phyloP scores from a whole-genome alignment of 2,329 filamentous ascomycete species.

The Onygenales sp. region DNA sequence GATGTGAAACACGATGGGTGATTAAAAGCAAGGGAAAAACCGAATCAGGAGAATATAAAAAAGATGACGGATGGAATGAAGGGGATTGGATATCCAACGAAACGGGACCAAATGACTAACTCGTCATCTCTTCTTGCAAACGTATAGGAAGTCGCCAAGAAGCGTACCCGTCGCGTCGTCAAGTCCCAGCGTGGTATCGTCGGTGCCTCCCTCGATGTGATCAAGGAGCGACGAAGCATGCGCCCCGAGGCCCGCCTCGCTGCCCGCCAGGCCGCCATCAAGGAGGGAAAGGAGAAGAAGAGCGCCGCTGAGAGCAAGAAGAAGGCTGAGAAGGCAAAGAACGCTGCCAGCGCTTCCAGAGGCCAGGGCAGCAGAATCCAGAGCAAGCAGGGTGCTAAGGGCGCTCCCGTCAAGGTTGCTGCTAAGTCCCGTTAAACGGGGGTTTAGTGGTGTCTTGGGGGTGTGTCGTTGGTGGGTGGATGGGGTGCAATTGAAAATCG shows the following conservation, averaged over 20 bases:
- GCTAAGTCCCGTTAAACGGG: constrained; percentile 69
- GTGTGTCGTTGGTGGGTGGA: not conserved
- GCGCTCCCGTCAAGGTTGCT: constrained; percentile 73
- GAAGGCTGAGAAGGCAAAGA: constrained; percentile 99
- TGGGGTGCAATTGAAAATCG: not conserved
- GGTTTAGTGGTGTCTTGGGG: not conserved
- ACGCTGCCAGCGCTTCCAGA: constrained; percentile 61
- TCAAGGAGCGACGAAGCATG: constrained; percentile 95
- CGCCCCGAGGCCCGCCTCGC: constrained; percentile 93
- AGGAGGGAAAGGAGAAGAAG: constrained; percentile 99
- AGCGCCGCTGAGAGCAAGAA: constrained; percentile 75
- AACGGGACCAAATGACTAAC: constrained; percentile 6
- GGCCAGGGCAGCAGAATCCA: constrained; percentile 71
- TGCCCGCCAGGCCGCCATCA: constrained; percentile 81
- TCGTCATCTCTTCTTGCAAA: constrained; percentile 13
- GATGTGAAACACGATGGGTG: not conserved
- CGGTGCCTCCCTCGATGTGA: constrained; percentile 97
- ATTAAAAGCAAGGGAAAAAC: not conserved
- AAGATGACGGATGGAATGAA: not conserved
- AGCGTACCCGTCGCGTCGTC: constrained; percentile 94
- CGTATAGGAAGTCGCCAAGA: constrained; percentile 96
- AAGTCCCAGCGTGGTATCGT: constrained; percentile 99
- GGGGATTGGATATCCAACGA: constrained; percentile 6
- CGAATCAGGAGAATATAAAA: not conserved
- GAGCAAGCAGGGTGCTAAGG: constrained; percentile 97